These are phyloP conservation scores for Lathyrus sativus DNA, from an alignment of 306 rosid genomes.

Conservation along the genomic window DNA sequence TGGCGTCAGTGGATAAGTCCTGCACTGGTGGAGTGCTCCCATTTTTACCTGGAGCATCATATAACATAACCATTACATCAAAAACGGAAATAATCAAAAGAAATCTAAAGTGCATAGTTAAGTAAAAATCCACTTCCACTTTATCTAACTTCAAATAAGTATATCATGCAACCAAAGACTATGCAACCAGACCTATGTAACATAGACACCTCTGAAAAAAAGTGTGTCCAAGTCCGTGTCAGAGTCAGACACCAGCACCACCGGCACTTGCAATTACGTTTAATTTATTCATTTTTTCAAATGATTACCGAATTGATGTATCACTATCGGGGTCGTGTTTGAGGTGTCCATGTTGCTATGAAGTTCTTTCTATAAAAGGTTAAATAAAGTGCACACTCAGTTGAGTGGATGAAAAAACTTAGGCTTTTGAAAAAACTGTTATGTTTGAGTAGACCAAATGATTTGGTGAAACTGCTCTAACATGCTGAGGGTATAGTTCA, in stretches of 20 bases:
- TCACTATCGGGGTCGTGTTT: no score
- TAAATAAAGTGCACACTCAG: not conserved
- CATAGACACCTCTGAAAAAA: no score
- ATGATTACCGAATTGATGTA: no score
- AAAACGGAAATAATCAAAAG: constrained; percentile 8
- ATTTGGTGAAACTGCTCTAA: not conserved
- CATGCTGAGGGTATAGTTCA: not conserved
- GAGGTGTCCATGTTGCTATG: not conserved
- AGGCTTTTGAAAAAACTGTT: constrained; percentile 1
- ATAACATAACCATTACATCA: constrained; percentile 27
- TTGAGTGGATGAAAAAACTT: not conserved
- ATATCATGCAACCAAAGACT: constrained; percentile 19
- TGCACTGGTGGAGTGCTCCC: constrained; percentile 34
- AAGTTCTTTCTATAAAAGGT: constrained; percentile 2
- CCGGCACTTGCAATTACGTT: no score
- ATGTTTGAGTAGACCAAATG: not conserved
- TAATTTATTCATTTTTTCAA: no score
- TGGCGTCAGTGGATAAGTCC: constrained; percentile 29
- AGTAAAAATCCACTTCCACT: constrained; percentile 5
- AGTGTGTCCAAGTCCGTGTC: no score
- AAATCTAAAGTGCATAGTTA: constrained; percentile 21
- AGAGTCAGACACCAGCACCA: no score
- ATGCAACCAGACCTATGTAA: not conserved
- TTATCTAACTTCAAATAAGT: constrained; percentile 32
- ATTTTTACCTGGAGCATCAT: constrained; percentile 45